Base-by-base conservation (phyloP, 176 grass and related monocot genomes). In the Carex littledalei region DNA sequence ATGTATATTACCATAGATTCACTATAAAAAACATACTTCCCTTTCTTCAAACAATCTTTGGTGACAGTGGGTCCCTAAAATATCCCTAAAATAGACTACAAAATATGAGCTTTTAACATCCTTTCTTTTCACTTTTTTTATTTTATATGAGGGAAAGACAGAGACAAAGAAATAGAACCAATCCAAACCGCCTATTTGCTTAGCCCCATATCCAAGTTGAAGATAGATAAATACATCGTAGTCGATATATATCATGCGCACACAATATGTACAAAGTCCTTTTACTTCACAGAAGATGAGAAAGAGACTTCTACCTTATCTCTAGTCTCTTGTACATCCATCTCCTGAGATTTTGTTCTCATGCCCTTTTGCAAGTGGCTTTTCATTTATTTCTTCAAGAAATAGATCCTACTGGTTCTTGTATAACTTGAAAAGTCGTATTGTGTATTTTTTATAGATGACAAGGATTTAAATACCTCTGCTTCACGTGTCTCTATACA, bases 301-400 rank as follows among this genome's bases (percentile, higher is more conserved):
- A 76, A 76, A 76, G 72, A 54, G 72, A 76, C 45, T 54, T 52
- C 0, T 53, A 61, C 2, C 72, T 76, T 77, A 77, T 77, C 73
- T 77, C 73, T 76, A 26, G 71, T 15, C 71, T 76, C 71, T 32
- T 21, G 22, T 13, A 16, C 49, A 54, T 77, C 49, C 13, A 77
- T 55, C 45, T 20, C 20, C 21, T 56, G 3, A 29, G 49, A 77
- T 77, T 77, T 77, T 77, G 21, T 77, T 77, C 47, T 18, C 43
- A 14, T 52, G 71, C 45, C 14, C 41, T 49, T 50, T 1, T 18
- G 39, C 35, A 45, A 21, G 37, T 72, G 39, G 68, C 39, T 72
- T 72, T 54, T 77, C 13, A 32, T 77, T 31, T 55, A 5, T 8
- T 55, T 77, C 47, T 24, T 3, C 21, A 2, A 16, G 22, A 55